Base-by-base conservation (phyloP, 768 basidiomycete genomes). In the Fistulinella prunicolor region DNA sequence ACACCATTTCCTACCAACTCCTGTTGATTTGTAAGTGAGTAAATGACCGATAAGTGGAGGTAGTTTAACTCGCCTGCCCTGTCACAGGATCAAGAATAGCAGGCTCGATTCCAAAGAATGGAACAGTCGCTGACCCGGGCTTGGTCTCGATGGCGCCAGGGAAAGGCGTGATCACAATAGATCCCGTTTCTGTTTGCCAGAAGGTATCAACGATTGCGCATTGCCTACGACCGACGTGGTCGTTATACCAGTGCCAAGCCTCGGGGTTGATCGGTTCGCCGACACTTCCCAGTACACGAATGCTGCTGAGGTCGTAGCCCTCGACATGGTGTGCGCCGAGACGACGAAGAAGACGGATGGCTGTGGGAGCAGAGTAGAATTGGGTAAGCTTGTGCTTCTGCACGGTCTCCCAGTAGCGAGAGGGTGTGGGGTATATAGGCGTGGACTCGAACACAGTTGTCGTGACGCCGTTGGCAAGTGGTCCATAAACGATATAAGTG, bases 181-280 rank as follows among this genome's bases (percentile, higher is more conserved):
- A 91, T 45, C 96, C 96, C 1, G 96, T 98, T 74, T 99, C 95
- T 0, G 96, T 99, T 79, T 97, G 94, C 91, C 90, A 94, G 71
- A 83, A 94, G 4, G 91, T 95, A 70, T 96, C 94, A 35, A 95
- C 94, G 55, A 97, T 84, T 6, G 95, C 92, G 64, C 91, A 94
- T 67, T 97, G 79, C 56, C 70, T 76, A 61, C 80, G 79, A 9
- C 95, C 96, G 45, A 96, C 94, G 62, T 92, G 82, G 62, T 96
- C 93, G 67, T 95, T 93, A 71, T 94, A 96, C 95, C 95, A 98
- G 60, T 94, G 81, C 95, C 96, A 97, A 10, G 95, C 95, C 67
- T 97, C 95, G 22, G 94, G 94, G 70, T 97, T 97, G 75, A 99
- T 98, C 1, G 96, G 96, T 72, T 99, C 96, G 46, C 95, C 96